A percentile compares a stretch with the other conserved stretches of the same genome.
These are phyloP conservation scores for Cadophora gregata DNA, from an alignment of 2,329 filamentous ascomycete species.

Conservation along the genomic window DNA sequence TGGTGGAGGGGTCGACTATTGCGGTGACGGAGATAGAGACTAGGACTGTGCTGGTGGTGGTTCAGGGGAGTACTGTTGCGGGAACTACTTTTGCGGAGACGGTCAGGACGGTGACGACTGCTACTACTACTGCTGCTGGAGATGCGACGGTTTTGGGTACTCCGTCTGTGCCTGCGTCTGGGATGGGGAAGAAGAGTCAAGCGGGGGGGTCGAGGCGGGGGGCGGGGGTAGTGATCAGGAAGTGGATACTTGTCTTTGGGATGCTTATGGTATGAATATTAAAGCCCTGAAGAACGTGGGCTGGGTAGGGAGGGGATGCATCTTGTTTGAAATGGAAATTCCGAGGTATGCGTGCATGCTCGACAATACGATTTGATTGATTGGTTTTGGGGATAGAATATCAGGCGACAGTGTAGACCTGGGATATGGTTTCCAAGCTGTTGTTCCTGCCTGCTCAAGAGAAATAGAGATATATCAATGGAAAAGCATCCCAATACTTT, in stretches of 20 bases:
- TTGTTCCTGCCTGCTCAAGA: too few relatives aligned
- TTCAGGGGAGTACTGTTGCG: constrained; percentile 11
- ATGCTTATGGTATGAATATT: background rate
- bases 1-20: background rate
- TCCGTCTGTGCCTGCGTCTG: too few relatives aligned
- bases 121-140: background rate
- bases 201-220: background rate
- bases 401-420: too few relatives aligned
- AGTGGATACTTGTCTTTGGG: background rate
- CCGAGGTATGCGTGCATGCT: too few relatives aligned
- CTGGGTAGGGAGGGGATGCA: too few relatives aligned
- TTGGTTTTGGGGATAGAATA: too few relatives aligned
- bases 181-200: constrained; percentile 13
- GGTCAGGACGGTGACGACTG: background rate
- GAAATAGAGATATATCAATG: too few relatives aligned
- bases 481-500: too few relatives aligned
- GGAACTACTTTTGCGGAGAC: constrained; percentile 2
- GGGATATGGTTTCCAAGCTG: too few relatives aligned
- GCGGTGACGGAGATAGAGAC: background rate
- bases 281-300: too few relatives aligned
- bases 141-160: constrained; percentile 5
- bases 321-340: too few relatives aligned
- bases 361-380: too few relatives aligned
- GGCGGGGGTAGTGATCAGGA: background rate
- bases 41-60: background rate